Evolutionary conservation across 306 rosid genomes (phyloP).

Genomic region (Cicer yamashitae): DNA sequence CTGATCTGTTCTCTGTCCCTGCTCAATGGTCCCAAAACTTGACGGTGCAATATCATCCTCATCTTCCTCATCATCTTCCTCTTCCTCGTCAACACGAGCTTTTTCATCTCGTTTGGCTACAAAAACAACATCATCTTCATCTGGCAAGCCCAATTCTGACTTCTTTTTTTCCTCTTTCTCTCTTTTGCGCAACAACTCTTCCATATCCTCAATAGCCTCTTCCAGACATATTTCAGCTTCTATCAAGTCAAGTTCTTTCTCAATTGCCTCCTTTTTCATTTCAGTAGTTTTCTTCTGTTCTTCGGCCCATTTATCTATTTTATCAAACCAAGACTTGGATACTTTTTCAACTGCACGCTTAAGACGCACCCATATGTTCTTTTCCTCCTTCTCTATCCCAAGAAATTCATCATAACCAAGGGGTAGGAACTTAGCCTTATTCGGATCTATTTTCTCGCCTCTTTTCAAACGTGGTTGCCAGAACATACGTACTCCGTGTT

Average conservation of each 20-base stretch:
- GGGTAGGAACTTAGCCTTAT: slow-evolving; percentile 46
- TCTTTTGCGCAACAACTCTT: slow-evolving; percentile 58
- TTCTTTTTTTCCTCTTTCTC: slow-evolving; percentile 82
- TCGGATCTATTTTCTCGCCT: slow-evolving; percentile 72
- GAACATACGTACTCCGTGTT: slow-evolving; percentile 80
- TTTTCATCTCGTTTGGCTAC: slow-evolving; percentile 55
- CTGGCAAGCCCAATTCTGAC: slow-evolving; percentile 59
- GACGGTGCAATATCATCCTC: slow-evolving; percentile 67
- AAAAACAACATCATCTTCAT: slow-evolving; percentile 55
- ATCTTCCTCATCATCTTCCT: slow-evolving; percentile 59
- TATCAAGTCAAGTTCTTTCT: slow-evolving; percentile 69
- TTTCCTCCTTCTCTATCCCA: slow-evolving; percentile 46
- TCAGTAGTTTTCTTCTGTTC: slow-evolving; percentile 66
- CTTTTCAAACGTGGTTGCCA: slow-evolving; percentile 83
- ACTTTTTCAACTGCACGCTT: slow-evolving; percentile 58
- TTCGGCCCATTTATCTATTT: slow-evolving; percentile 69
- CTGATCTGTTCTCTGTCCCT: slow-evolving; percentile 52
- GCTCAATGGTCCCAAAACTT: slow-evolving; percentile 83
- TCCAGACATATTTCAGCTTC: slow-evolving; percentile 67
- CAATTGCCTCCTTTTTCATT: slow-evolving; percentile 56
- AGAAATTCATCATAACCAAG: slow-evolving; percentile 85
- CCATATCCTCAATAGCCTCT: slow-evolving; percentile 65
- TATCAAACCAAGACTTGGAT: slow-evolving; percentile 59
- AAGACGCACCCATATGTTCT: slow-evolving; percentile 48
- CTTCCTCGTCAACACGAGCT: slow-evolving; percentile 54